Base-by-base conservation (phyloP, 129 eudicot species). In the Pseudognaphalium luteoalbum region DNA sequence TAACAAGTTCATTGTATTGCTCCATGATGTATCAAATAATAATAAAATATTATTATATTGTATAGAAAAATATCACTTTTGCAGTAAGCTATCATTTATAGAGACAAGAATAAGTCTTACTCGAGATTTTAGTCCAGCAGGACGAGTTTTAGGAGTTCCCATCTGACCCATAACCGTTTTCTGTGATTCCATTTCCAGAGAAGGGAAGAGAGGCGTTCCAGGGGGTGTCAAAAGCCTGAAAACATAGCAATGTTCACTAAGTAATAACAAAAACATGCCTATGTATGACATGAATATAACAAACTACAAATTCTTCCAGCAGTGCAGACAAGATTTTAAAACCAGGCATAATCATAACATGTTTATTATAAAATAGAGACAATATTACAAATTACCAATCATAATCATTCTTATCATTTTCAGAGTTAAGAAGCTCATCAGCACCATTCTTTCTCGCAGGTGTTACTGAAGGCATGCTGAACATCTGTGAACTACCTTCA, bases 151-250 rank as follows among this genome's bases (percentile, higher is more conserved):
- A 35, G 94, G 94, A 69, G 88, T 86, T 84, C 89, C 99, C 51
- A 44, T 63, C 80, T 89, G 90, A 83, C 83, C 78, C 87, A 66
- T 86, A 41, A 83, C 76, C 4, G 76, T 71, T 78, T 86, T 87
- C 73, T 85, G 93, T 54, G 96, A 75, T 77, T 89, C 97, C 93
- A 83, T 84, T 84, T 94, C 99, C 78, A 94, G 81, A 64, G 97
- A 91, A 77, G 97, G 96, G 72, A 94, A 94, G 71, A 94, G 96
- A 37, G 99, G 99, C 62, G 99, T 94, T 16, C 97, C 97, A 35
- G 99, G 99, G 76, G 99, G 99, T 0, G 97, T 91, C 66, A 94
- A 81, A 70, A 94, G 99, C 99, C 99, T 94, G 92, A 86, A 87
- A 80, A 68, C 28, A 69, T 37, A 34, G 77, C 47, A 59, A 69